Base-by-base conservation (phyloP, 73 alveolate genomes). In the Uronychia binucleata region DNA sequence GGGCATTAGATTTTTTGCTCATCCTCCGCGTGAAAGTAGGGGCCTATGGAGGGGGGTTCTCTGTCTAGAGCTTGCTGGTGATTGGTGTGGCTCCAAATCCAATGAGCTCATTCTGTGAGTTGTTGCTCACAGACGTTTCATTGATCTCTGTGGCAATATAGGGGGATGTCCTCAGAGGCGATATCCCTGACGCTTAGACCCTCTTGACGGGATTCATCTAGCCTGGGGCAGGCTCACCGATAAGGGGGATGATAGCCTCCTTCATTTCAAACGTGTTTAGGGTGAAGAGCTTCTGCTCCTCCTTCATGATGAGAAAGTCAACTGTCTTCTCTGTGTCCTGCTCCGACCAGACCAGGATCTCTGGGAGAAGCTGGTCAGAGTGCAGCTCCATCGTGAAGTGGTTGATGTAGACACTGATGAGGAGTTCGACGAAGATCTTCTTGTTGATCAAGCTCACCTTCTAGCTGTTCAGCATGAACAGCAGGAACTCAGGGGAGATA, bases 401-500 rank as follows among this genome's bases (percentile, higher is more conserved):
- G 32, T 75, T 75, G 5, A 75, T 30, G 32, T 75, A 75, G 1
- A 75, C 5, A 30, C 32, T 28, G 32, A 25, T 28, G 28, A 75
- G 32, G 29, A 75, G 58, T 26, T 75, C 81, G 28, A 26, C 5
- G 58, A 75, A 75, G 28, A 75, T 28, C 27, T 30, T 26, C 27
- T 75, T 75, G 32, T 75, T 32, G 28, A 13, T 32, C 58, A 75
- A 30, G 5, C 57, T 26, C 1, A 75, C 58, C 5, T 75, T 75
- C 1, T 35, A 11, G 67, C n/a, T 28, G 32, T 75, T 75, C 27
- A 75, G 58, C 46, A 75, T 75, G 8, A 26, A 75, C 1, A 75
- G 25, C 8, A 75, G 58, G 81, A 30, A 75, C 5, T 75, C 81
- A 75, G 81, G 81, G 25, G 46, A 32, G 27, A 75, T 75, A 5